Evolutionary conservation across 225 moss, liverwort and hornwort species (phyloP).

Genomic region (Bryoerythrophyllum caledonicum): DNA sequence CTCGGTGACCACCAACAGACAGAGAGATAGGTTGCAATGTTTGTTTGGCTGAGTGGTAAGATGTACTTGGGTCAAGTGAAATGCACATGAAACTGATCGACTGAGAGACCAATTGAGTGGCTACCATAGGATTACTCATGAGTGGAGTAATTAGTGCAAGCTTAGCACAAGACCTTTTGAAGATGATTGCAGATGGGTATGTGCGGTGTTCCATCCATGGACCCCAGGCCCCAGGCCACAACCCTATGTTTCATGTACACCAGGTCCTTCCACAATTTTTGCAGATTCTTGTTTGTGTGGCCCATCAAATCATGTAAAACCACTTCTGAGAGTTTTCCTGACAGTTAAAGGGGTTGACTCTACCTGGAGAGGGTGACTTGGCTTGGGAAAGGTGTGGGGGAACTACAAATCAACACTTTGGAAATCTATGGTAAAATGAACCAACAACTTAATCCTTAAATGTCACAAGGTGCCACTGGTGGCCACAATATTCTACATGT

Average conservation of each 20-base stretch:
- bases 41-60: not conserved
- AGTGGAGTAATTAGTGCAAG: constrained; percentile 2
- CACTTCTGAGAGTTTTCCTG: too few species aligned
- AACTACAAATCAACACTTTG: too few species aligned
- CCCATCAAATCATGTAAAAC: constrained; percentile 23
- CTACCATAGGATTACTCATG: constrained; percentile 15
- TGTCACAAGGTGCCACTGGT: too few species aligned
- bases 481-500: too few species aligned
- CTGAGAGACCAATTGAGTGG: constrained; percentile 19
- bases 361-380: too few species aligned
- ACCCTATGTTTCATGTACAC: not conserved
- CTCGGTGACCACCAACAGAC: not conserved
- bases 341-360: too few species aligned
- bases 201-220: constrained; percentile 31
- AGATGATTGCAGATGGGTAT: constrained; percentile 24
- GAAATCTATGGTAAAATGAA: too few species aligned
- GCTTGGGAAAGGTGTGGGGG: too few species aligned
- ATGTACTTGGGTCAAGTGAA: constrained; percentile 6
- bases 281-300: constrained; percentile 28
- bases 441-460: too few species aligned
- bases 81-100: constrained; percentile 19
- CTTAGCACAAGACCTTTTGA: constrained; percentile 21
- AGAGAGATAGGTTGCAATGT: not conserved
- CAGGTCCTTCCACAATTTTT: constrained; percentile 23
- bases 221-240: not conserved